A percentile compares a stretch with the other conserved stretches of the same genome.
Conservation (phyloP, 805 yeast genomes). For the Yamadazyma ubonensis region DNA sequence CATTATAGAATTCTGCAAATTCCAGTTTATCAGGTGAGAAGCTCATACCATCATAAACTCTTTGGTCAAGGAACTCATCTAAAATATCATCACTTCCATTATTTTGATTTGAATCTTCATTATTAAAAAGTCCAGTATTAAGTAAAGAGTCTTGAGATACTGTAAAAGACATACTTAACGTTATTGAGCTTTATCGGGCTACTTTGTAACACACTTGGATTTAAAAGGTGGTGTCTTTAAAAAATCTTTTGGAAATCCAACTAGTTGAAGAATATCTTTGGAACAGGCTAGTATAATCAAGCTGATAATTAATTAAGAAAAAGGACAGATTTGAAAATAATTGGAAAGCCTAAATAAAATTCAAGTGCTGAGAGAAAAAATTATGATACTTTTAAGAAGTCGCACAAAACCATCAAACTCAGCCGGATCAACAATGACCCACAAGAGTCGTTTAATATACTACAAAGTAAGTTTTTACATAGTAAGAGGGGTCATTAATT, state of each 20-base stretch:
- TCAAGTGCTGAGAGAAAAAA: constrained; percentile 6
- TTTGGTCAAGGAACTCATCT: constrained; percentile 56
- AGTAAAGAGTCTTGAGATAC: constrained; percentile 6
- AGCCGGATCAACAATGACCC: constrained; percentile 1
- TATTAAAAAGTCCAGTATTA: constrained; percentile 1
- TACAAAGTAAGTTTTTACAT: too few species aligned
- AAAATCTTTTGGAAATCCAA: background rate
- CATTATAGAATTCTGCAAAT: constrained; percentile 10
- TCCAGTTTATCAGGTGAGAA: constrained; percentile 17
- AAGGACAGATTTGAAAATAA: background rate
- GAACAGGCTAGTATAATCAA: too few species aligned
- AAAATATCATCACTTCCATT: constrained; percentile 45
- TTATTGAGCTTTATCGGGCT: background rate
- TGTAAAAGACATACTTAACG: constrained; percentile 4
- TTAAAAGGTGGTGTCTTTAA: background rate
- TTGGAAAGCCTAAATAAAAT: constrained; percentile 2
- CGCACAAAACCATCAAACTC: constrained; percentile 3
- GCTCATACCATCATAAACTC: constrained; percentile 41
- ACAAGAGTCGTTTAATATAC: too few species aligned
- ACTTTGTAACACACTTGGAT: constrained; percentile 1
- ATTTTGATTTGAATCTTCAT: background rate
- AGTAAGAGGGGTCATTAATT: too few species aligned
- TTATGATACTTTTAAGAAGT: background rate
- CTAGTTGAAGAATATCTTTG: too few species aligned
- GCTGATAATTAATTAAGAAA: background rate